phyloP scores from a whole-genome alignment of 129 eudicot genomes.

The Arctium minus region DNA sequence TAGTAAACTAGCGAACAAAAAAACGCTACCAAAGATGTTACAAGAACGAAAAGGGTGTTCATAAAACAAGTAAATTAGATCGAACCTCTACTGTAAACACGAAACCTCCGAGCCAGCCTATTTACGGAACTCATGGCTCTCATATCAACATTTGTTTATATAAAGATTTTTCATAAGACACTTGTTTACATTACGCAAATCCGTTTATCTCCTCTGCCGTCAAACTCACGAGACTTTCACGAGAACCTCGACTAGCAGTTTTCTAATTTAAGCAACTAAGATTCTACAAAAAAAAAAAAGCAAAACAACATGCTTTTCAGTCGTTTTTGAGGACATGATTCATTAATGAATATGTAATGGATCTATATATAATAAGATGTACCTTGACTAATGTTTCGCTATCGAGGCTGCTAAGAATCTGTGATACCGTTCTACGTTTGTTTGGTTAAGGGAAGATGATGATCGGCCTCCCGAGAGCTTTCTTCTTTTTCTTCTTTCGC shows the following conservation, averaged over 20 bases:
- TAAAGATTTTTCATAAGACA: constrained; percentile 8
- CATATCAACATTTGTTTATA: constrained; percentile 19
- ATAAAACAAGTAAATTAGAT: constrained; percentile 2
- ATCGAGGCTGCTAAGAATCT: constrained; percentile 45
- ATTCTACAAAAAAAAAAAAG: not conserved
- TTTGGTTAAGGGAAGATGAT: constrained; percentile 17
- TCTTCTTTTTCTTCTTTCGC: constrained; percentile 47
- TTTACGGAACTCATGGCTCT: constrained; percentile 17
- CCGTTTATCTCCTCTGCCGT: not conserved
- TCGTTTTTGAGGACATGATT: not conserved
- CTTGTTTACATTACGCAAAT: not conserved
- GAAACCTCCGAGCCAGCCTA: not conserved
- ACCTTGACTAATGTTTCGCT: constrained; percentile 28
- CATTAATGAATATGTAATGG: not conserved
- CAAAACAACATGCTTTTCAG: not conserved
- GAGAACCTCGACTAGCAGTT: constrained; percentile 5
- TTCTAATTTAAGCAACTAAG: not conserved
- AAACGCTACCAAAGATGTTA: not conserved
- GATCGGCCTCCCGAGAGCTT: constrained; percentile 17
- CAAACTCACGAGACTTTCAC: not conserved
- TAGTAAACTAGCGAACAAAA: not conserved
- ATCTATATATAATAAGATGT: not conserved
- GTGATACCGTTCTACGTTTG: constrained; percentile 54
- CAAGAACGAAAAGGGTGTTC: not conserved
- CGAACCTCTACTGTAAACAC: constrained; percentile 1